Conservation (phyloP, 257 asterid genomes). For the Solanum paucissectum region DNA sequence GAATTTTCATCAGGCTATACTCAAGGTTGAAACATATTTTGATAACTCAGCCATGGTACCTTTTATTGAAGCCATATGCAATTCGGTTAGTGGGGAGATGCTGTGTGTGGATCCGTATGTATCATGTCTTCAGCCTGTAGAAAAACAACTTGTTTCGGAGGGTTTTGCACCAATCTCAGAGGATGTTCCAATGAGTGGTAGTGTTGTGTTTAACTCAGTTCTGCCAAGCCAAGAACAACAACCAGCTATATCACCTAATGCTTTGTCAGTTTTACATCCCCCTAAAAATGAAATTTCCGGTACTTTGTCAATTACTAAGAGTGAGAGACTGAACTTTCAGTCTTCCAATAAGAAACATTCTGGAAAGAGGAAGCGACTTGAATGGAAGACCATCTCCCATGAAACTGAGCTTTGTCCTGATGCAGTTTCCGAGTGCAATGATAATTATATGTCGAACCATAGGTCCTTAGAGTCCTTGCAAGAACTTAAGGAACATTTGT, state of each 20-base stretch:
- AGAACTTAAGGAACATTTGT: slow-evolving; percentile 34
- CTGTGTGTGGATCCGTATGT: slow-evolving; percentile 3
- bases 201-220: not conserved
- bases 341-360: not conserved
- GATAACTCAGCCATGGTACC: slow-evolving; percentile 21
- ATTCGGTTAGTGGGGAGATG: not conserved
- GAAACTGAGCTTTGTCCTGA: slow-evolving; percentile 34
- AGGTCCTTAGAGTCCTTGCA: not conserved
- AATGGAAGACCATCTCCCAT: slow-evolving; percentile 29
- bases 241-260: slow-evolving; percentile 1
- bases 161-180: not conserved
- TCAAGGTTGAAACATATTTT: slow-evolving; percentile 6
- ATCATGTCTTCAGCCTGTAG: slow-evolving; percentile 5
- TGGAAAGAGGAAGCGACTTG: not conserved
- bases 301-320: not conserved
- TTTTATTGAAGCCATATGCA: not conserved
- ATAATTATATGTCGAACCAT: not conserved
- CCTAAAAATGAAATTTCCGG: slow-evolving; percentile 1
- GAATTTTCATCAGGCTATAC: slow-evolving; percentile 11
- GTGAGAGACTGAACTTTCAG: not conserved
- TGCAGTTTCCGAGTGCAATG: slow-evolving; percentile 18
- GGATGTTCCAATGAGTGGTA: not conserved
- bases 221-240: slow-evolving; percentile 13
- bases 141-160: not conserved
- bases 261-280: slow-evolving; percentile 7